Evolutionary conservation across 2,329 filamentous ascomycete genomes (phyloP).

Genomic region (Fusarium beomiforme): DNA sequence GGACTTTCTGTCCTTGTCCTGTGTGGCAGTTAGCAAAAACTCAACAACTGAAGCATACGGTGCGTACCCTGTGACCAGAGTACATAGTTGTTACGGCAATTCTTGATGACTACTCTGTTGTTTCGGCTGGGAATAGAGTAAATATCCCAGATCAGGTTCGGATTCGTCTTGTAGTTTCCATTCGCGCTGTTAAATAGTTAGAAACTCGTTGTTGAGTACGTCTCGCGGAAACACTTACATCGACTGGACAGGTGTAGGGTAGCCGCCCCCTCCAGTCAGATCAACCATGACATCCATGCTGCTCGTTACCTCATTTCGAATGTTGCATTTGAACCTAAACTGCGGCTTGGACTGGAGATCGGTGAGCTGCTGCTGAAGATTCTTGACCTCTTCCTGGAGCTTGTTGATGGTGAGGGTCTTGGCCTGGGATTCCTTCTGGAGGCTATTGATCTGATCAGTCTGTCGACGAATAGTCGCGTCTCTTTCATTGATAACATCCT

Average conservation of each 20-base stretch:
- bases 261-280: neutral
- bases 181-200: rapidly evolving
- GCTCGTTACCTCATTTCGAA: neutral
- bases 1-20: neutral
- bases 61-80: neutral
- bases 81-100: neutral
- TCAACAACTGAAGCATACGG: rapidly evolving
- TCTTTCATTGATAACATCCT: neutral
- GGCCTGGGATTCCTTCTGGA: neutral
- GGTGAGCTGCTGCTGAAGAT: neutral
- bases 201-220: too few relatives aligned
- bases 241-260: neutral
- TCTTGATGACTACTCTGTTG: neutral
- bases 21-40: neutral
- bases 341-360: neutral
- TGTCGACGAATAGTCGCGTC: neutral
- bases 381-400: neutral
- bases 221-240: neutral
- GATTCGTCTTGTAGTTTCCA: neutral
- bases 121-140: neutral
- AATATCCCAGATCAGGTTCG: neutral
- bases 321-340: neutral
- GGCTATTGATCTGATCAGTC: neutral
- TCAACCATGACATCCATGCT: neutral
- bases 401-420: neutral